A percentile compares a stretch with the other conserved stretches of the same genome.
These are phyloP conservation scores for Pseudocercospora cruenta DNA, from an alignment of 2,329 filamentous ascomycete genomes.

Conservation along the genomic window DNA sequence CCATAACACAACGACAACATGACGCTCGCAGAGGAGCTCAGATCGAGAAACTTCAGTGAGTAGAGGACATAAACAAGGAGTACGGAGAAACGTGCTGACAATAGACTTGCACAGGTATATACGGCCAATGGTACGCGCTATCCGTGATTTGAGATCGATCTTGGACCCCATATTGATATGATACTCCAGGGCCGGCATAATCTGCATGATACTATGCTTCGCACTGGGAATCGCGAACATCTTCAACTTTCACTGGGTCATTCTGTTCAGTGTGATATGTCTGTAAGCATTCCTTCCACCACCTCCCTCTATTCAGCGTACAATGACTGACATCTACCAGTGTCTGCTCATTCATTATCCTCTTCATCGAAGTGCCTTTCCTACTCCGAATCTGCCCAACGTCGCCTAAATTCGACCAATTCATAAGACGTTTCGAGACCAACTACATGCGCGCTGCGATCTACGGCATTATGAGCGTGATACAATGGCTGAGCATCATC, in stretches of 20 bases:
- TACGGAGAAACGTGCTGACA: conserved; percentile 10
- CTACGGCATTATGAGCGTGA: conserved; percentile 76
- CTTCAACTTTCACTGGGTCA: conserved; percentile 63
- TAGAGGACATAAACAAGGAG: conserved; percentile 12
- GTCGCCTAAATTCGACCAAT: conserved; percentile 81
- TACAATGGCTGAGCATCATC: conserved; percentile 84
- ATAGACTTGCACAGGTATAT: conserved; percentile 57
- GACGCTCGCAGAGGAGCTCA: conserved; percentile 66
- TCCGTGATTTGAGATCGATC: neutral
- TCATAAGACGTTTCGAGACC: conserved; percentile 89
- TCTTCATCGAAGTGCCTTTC: conserved; percentile 75
- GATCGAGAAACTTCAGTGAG: conserved; percentile 69
- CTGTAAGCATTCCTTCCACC: conserved; percentile 43
- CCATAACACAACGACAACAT: conserved; percentile 43
- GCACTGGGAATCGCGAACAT: conserved; percentile 71
- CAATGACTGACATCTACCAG: conserved; percentile 35
- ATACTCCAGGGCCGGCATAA: conserved; percentile 54
- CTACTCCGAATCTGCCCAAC: conserved; percentile 98
- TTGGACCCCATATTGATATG: neutral
- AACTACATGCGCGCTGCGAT: conserved; percentile 95
- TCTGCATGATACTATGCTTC: conserved; percentile 67
- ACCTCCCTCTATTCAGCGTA: neutral
- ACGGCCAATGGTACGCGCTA: conserved; percentile 65
- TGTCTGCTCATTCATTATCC: conserved; percentile 53
- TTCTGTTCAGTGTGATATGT: conserved; percentile 62